Conservation (phyloP, 257 asterid genomes). For the Fraxinus cuspidata region DNA sequence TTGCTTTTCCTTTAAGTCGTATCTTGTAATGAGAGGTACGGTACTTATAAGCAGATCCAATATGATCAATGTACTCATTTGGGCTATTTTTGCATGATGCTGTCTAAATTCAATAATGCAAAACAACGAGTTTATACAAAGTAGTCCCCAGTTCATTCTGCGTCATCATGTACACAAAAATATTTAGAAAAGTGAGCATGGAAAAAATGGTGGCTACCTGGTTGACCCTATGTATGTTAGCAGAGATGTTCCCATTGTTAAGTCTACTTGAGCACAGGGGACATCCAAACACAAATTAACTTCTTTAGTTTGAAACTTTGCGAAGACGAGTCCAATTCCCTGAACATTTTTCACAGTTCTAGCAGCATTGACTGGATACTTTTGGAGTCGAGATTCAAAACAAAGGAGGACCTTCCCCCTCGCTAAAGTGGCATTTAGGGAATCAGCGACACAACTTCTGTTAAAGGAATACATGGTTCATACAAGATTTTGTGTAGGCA, state of each 20-base stretch:
- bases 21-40: background rate
- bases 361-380: slow-evolving; percentile 28
- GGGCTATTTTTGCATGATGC: background rate
- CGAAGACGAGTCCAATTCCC: slow-evolving; percentile 38
- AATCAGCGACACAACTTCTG: slow-evolving; percentile 34
- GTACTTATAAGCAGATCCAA: background rate
- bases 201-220: slow-evolving; percentile 20
- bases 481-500: background rate
- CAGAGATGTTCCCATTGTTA: slow-evolving; percentile 34
- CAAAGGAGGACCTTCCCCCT: slow-evolving; percentile 38
- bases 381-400: slow-evolving; percentile 34
- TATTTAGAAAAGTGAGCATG: background rate
- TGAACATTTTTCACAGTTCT: slow-evolving; percentile 26
- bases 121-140: no score
- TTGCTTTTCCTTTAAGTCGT: background rate
- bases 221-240: slow-evolving; percentile 36
- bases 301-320: slow-evolving; percentile 32
- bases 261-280: slow-evolving; percentile 46
- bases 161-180: background rate
- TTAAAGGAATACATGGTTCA: background rate
- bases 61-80: background rate
- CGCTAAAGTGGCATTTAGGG: slow-evolving; percentile 39
- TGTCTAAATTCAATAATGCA: background rate
- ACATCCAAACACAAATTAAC: slow-evolving; percentile 35
- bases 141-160: background rate